These are phyloP conservation scores for Warburgia ugandensis DNA, from an alignment of 164 flowering plant species.

Conservation along the genomic window DNA sequence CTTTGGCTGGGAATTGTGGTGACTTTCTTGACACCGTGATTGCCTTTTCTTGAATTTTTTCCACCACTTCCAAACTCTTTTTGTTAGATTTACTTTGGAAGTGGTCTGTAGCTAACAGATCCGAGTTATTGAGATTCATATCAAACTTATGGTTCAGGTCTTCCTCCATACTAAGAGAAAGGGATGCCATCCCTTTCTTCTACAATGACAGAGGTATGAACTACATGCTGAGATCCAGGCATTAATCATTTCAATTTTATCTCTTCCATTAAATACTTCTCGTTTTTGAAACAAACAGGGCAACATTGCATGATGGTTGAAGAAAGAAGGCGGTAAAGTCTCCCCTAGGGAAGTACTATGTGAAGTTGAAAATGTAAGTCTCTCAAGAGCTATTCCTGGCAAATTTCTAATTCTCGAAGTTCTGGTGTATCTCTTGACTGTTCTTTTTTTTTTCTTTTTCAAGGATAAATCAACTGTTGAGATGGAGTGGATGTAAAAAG, in stretches of 20 bases:
- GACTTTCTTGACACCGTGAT: too few species aligned
- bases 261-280: not conserved
- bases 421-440: not conserved
- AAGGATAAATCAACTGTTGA: slow-evolving; percentile 99
- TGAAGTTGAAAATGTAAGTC: slow-evolving; percentile 95
- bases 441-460: not conserved
- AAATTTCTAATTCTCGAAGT: too few species aligned
- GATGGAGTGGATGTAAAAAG: slow-evolving; percentile 99
- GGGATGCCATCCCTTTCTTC: slow-evolving; percentile 99
- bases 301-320: slow-evolving; percentile 92
- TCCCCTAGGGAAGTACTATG: slow-evolving; percentile 94
- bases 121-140: too few species aligned
- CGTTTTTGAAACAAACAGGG: slow-evolving; percentile 43
- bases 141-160: slow-evolving; percentile 55
- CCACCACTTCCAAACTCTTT: too few species aligned
- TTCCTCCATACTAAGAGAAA: slow-evolving; percentile 92
- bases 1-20: too few species aligned
- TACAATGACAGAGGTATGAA: slow-evolving; percentile 83
- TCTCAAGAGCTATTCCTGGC: too few species aligned
- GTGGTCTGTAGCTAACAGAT: not conserved
- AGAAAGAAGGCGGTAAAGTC: slow-evolving; percentile 91
- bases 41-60: not conserved
- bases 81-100: slow-evolving; percentile 1
- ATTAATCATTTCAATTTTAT: too few species aligned
- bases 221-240: not conserved